Evolutionary conservation across 495 filamentous ascomycete genomes (phyloP).

Genomic region (Geoglossum glabrum): DNA sequence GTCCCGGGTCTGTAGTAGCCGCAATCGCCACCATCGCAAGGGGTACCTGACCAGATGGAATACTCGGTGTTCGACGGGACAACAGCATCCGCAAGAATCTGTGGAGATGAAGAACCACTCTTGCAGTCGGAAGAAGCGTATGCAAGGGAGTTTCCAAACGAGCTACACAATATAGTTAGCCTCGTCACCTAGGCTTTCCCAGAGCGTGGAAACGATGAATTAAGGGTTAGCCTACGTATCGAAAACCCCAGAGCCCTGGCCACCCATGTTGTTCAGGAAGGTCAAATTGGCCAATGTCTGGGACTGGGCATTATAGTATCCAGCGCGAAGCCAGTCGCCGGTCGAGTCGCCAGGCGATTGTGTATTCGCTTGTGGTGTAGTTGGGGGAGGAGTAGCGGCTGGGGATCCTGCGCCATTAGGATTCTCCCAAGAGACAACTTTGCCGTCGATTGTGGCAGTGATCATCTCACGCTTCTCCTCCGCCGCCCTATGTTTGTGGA

Average conservation of each 20-base stretch:
- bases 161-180: constrained; percentile 14
- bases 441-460: constrained; percentile 40
- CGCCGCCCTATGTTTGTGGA: constrained; percentile 10
- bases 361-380: not conserved
- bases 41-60: constrained; percentile 33
- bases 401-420: not conserved
- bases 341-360: not conserved
- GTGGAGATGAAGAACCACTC: constrained; percentile 25
- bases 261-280: constrained; percentile 47
- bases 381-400: not conserved
- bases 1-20: constrained; percentile 34
- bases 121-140: constrained; percentile 34
- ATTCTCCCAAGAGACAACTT: constrained; percentile 34
- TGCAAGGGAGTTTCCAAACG: constrained; percentile 42
- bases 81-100: constrained; percentile 26
- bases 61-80: constrained; percentile 40
- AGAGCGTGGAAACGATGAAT: not conserved
- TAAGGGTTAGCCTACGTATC: constrained; percentile 24
- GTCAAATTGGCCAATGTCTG: constrained; percentile 32
- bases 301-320: constrained; percentile 34
- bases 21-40: constrained; percentile 33
- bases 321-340: constrained; percentile 20
- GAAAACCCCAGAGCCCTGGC: constrained; percentile 31
- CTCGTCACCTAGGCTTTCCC: not conserved
- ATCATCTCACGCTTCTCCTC: constrained; percentile 19